Evolutionary conservation across 306 rosid genomes (phyloP).

Genomic region (Fragaria ananassa): DNA sequence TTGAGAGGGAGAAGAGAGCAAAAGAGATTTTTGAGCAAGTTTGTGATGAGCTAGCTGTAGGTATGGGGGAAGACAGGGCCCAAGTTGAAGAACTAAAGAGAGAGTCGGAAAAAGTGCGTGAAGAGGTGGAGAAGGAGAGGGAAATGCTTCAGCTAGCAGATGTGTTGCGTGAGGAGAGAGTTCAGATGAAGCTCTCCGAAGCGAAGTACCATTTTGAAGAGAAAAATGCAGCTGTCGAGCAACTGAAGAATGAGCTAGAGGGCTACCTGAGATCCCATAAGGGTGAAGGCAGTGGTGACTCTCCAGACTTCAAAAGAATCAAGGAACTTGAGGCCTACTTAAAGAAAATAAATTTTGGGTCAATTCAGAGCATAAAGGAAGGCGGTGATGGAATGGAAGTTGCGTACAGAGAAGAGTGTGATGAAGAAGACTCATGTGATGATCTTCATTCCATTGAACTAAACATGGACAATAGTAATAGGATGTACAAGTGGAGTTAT

Average conservation of each 20-base stretch:
- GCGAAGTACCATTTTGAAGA: conserved; percentile 88
- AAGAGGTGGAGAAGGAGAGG: conserved; percentile 87
- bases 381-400: conserved; percentile 33
- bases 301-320: conserved; percentile 44
- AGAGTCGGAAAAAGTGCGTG: conserved; percentile 65
- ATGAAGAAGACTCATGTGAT: conserved; percentile 52
- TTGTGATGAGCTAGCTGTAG: conserved; percentile 75
- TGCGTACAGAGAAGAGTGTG: conserved; percentile 37
- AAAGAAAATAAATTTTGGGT: conserved; percentile 50
- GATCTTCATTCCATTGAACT: conserved; percentile 90
- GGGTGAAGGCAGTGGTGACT: conserved; percentile 32
- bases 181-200: conserved; percentile 95
- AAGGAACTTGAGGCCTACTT: conserved; percentile 69
- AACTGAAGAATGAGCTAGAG: conserved; percentile 64
- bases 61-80: conserved; percentile 80
- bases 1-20: conserved; percentile 77
- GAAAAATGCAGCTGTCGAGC: conserved; percentile 72
- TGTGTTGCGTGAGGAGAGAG: conserved; percentile 83
- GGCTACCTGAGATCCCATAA: conserved; percentile 43
- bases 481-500: conserved; percentile 62
- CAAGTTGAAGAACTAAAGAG: conserved; percentile 75
- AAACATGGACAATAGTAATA: conserved; percentile 64
- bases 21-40: conserved; percentile 79
- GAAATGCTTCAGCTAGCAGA: conserved; percentile 94
- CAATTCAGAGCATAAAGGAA: conserved; percentile 32